Conservation (phyloP, 208 protist species). For the Hexamita inflata region DNA sequence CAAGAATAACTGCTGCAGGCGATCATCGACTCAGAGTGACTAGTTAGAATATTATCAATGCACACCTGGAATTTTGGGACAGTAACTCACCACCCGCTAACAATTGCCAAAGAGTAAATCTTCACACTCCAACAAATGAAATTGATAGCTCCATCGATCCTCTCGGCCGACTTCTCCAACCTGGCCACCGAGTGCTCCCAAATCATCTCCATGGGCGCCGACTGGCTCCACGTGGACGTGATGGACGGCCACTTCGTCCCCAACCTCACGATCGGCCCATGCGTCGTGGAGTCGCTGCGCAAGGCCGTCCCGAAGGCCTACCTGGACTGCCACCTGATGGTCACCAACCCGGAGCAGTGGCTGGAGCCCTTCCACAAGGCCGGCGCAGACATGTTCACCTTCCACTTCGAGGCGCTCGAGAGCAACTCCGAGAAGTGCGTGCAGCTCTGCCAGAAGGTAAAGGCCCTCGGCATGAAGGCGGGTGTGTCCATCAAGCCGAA, state of each 20-base stretch:
- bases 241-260: conserved; percentile 59
- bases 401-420: conserved; percentile 69
- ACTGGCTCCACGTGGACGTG: conserved; percentile 45
- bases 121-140: conserved; percentile 22
- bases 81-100: too few species aligned
- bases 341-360: conserved; percentile 52
- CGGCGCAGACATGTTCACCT: conserved; percentile 69
- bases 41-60: too few species aligned
- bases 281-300: conserved; percentile 43
- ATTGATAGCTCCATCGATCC: conserved; percentile 35
- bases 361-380: conserved; percentile 62
- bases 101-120: too few species aligned
- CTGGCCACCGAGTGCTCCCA: conserved; percentile 1
- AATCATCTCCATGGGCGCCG: conserved; percentile 19
- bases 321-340: conserved; percentile 55
- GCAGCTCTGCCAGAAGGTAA: conserved; percentile 53
- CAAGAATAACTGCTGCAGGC: too few species aligned
- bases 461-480: conserved; percentile 59
- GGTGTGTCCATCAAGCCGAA: conserved; percentile 76
- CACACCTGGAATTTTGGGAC: too few species aligned
- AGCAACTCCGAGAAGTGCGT: conserved; percentile 44
- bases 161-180: conserved; percentile 35
- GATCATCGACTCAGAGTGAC: too few species aligned
- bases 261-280: conserved; percentile 53
- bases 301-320: conserved; percentile 30